Conservation (phyloP, 108 stramenopile genomes). For the Nannochloropsis oceanica region DNA sequence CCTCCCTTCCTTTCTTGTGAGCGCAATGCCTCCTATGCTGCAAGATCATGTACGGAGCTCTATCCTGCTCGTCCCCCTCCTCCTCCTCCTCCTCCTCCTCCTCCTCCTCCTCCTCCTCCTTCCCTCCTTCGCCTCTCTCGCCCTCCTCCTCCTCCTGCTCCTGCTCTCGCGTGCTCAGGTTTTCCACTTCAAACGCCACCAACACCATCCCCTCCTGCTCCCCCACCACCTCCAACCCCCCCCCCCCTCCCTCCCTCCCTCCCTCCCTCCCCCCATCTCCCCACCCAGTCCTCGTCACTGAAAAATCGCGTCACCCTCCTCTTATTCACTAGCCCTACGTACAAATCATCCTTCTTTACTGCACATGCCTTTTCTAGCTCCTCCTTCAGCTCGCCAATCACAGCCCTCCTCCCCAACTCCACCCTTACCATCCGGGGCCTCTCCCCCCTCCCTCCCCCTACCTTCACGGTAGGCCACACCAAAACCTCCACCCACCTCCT, state of each 20-base stretch:
- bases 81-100: background rate
- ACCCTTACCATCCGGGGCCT: background rate
- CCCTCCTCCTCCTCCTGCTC: background rate
- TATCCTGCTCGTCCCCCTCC: background rate
- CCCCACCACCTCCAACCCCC: background rate
- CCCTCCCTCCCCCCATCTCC: background rate
- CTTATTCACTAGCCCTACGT: background rate
- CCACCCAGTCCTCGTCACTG: background rate
- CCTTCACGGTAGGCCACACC: background rate
- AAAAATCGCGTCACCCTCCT: background rate
- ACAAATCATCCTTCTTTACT: background rate
- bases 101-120: background rate
- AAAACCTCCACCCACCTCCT: background rate
- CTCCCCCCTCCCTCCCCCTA: background rate
- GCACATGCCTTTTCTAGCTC: background rate
- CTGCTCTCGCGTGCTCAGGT: background rate
- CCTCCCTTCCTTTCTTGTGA: background rate
- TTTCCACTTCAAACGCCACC: background rate
- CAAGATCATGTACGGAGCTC: background rate
- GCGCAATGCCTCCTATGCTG: background rate
- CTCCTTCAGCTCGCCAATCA: background rate
- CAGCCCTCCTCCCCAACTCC: background rate
- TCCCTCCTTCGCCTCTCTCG: background rate
- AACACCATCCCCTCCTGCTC: background rate
- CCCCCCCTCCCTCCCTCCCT: background rate